Percentiles rank a stretch among this genome's conserved stretches.
Conservation (phyloP, 495 filamentous ascomycete species). For the Aspergillus heteromorphus region DNA sequence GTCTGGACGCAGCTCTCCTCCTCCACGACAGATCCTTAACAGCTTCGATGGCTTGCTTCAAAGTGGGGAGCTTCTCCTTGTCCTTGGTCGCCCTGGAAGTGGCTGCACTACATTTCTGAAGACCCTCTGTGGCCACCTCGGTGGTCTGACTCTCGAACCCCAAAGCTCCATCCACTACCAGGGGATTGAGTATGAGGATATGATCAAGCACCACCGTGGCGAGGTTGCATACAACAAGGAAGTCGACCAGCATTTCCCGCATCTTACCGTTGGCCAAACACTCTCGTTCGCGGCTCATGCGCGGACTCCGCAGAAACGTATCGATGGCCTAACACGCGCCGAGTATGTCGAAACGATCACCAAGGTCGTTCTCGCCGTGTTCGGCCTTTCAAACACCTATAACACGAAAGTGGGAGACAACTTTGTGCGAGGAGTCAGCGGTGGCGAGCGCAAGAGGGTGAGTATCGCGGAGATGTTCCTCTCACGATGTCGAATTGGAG, state of each 20-base stretch:
- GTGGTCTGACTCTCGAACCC: conserved; percentile 30
- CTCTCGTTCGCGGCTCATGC: conserved; percentile 55
- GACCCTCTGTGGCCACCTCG: conserved; percentile 31
- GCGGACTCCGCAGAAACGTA: conserved; percentile 37
- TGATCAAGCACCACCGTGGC: conserved; percentile 53
- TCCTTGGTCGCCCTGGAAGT: conserved; percentile 38
- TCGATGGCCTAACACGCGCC: conserved; percentile 35
- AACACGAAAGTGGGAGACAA: conserved; percentile 40
- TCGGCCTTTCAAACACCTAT: conserved; percentile 52
- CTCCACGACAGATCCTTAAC: conserved; percentile 24
- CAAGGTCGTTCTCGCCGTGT: conserved; percentile 55
- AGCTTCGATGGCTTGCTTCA: conserved; percentile 32
- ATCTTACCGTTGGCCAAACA: conserved; percentile 60
- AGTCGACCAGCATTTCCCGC: conserved; percentile 59
- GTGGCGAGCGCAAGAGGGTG: conserved; percentile 65
- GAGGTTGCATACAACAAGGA: conserved; percentile 59
- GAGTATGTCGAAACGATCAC: conserved; percentile 38
- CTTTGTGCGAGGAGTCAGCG: conserved; percentile 64
- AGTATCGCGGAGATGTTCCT: conserved; percentile 51
- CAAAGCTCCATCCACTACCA: conserved; percentile 41
- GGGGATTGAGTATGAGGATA: conserved; percentile 40
- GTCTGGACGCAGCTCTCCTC: conserved; percentile 17
- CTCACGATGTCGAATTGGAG: conserved; percentile 62
- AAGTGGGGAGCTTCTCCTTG: conserved; percentile 33
- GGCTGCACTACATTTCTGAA: conserved; percentile 37